Evolutionary conservation across 2,329 filamentous ascomycete genomes (phyloP), one percentile per base, ranked within the genome.

Genomic region (Apiospora aurea): DNA sequence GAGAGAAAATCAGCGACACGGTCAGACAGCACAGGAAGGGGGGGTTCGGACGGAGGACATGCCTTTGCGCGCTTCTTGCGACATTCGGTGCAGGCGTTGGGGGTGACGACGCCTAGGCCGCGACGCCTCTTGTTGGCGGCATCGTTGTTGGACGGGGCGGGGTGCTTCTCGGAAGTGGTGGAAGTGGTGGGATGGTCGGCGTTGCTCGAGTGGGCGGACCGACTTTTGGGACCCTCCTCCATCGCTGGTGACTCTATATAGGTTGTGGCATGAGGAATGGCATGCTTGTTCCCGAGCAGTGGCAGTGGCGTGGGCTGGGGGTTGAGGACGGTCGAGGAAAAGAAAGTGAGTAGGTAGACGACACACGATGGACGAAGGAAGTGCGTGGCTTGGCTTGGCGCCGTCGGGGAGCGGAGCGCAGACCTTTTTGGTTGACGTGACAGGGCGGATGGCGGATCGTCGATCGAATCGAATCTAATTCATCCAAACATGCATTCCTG

Each of bases 1-100:
- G 34, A 4, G 1, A 13, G 34, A n/a, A 1, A 8, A 10, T 69
- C 66, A 29, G 53, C 26, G 70, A 72, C 26, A 70, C 47, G 69
- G 66, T 70, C n/a, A n/a, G n/a, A n/a, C n/a, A n/a, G n/a, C n/a
- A n/a, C n/a, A n/a, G n/a, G n/a, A n/a, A n/a, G n/a, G n/a, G 47
- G 24, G 34, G n/a, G 38, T n/a, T 67, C 69, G 57, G 51, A 51
- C 8, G 47, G 46, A 21, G 3, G 41, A 34, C 80, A 46, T 81
- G 89, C 88, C 85, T 90, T 90, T 75, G 88, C 88, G 72, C 88
- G 87, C 80, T 90, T 90, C 81, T 90, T 90, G 71, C 88, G 86
- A 76, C 88, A 90, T 77, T 90, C 88, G 24, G 87, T 90, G 77
- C 88, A 90, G 34, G 88, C 88, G 79, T 90, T 90, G 57, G 87